Evolutionary conservation across 23 red algal species (phyloP).

Genomic region (Gracilaria domingensis): DNA sequence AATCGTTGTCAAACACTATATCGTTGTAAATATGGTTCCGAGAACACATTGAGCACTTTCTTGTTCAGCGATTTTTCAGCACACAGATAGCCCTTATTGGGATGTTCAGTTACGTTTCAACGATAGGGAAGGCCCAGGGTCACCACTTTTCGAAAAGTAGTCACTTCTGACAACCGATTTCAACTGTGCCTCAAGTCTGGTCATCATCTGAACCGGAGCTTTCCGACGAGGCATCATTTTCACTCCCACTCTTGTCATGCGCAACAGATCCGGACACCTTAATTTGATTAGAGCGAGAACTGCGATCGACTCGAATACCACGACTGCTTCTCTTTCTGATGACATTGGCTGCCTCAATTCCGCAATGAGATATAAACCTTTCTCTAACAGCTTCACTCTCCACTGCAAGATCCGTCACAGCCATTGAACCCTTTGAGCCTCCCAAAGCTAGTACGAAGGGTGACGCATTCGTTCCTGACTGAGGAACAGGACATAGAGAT

Average conservation of each 20-base stretch:
- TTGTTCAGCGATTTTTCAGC: too few relatives aligned
- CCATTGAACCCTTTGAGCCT: conserved; percentile 78
- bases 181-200: not conserved
- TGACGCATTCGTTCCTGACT: conserved; percentile 33
- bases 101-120: not conserved
- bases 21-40: not conserved
- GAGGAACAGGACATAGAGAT: conserved; percentile 53
- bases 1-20: not conserved
- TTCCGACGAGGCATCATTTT: not conserved
- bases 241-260: not conserved
- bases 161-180: too few relatives aligned
- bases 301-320: not conserved
- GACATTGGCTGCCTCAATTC: not conserved
- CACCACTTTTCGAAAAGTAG: not conserved
- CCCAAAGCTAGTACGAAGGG: conserved; percentile 80
- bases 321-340: conserved; percentile 25
- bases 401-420: conserved; percentile 77
- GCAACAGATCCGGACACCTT: not conserved
- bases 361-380: conserved; percentile 51
- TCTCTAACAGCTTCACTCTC: conserved; percentile 70
- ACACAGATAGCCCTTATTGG: too few relatives aligned
- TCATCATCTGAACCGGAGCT: conserved; percentile 1
- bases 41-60: not conserved
- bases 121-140: not conserved
- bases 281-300: not conserved